phyloP scores from a whole-genome alignment of 345 rosid species.

The Salix udensis region DNA sequence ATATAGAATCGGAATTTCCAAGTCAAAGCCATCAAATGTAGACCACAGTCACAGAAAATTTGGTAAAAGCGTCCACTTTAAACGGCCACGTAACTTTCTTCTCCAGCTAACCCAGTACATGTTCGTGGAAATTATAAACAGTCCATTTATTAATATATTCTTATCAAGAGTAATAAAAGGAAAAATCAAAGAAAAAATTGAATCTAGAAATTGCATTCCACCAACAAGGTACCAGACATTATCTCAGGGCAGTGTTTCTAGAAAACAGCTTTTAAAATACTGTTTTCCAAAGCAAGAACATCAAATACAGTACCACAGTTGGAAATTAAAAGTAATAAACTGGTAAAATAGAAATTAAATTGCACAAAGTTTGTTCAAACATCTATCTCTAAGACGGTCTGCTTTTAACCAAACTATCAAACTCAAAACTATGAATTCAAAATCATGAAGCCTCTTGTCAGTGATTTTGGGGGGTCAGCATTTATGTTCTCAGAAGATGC shows the following conservation, averaged over 20 bases:
- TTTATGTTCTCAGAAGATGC: background rate
- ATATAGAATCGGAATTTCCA: background rate
- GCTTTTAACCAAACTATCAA: background rate
- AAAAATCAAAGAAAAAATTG: background rate
- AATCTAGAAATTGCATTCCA: background rate
- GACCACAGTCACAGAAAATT: background rate
- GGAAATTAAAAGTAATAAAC: background rate
- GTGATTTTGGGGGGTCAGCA: background rate
- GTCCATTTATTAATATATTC: background rate
- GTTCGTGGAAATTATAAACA: background rate
- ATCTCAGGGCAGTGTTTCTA: background rate
- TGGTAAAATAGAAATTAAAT: background rate
- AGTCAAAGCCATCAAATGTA: background rate
- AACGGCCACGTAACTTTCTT: background rate
- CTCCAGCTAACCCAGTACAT: background rate
- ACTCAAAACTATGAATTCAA: background rate
- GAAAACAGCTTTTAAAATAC: background rate
- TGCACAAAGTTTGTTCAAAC: background rate
- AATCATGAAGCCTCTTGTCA: background rate
- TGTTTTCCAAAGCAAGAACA: background rate
- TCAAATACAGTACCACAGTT: background rate
- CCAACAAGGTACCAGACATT: background rate
- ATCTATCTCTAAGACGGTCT: background rate
- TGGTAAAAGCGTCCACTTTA: background rate
- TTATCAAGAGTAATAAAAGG: background rate